A percentile compares a stretch with the other conserved stretches of the same genome.
Evolutionary conservation across 2,329 filamentous ascomycete genomes (phyloP).

Genomic region (Verticillium nubilum): DNA sequence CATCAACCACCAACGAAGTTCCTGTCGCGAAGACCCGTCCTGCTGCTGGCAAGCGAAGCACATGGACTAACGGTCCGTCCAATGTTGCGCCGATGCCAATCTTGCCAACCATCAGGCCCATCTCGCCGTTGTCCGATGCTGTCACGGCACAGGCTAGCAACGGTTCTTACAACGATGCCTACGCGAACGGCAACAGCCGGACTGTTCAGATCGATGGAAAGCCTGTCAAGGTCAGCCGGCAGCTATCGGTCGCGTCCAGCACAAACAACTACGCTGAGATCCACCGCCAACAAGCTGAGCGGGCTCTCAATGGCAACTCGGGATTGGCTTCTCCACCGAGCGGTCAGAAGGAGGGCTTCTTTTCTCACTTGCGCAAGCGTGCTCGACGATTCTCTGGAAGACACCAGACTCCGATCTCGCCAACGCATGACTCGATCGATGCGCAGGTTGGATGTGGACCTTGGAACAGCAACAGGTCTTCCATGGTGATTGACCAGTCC

Average conservation of each 20-base stretch:
- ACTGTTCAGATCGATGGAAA: slow-evolving; percentile 43
- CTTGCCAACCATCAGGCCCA: slow-evolving; percentile 85
- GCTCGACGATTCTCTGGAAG: slow-evolving; percentile 88
- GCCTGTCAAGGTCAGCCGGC: slow-evolving; percentile 81
- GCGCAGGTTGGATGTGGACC: slow-evolving; percentile 88
- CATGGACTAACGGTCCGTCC: slow-evolving; percentile 81
- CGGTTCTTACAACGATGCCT: slow-evolving; percentile 45
- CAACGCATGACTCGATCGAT: slow-evolving; percentile 80
- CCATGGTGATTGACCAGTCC: slow-evolving; percentile 66
- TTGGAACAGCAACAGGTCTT: slow-evolving; percentile 82
- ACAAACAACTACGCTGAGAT: slow-evolving; percentile 89
- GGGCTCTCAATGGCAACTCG: slow-evolving; percentile 76
- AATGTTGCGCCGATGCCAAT: slow-evolving; percentile 92
- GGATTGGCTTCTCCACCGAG: slow-evolving; percentile 71
- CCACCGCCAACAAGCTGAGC: slow-evolving; percentile 86
- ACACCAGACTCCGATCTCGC: slow-evolving; percentile 75
- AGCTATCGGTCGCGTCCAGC: slow-evolving; percentile 86
- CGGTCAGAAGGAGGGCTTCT: slow-evolving; percentile 91
- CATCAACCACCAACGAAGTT: slow-evolving; percentile 33
- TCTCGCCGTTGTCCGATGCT: slow-evolving; percentile 92
- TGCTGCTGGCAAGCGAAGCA: slow-evolving; percentile 72
- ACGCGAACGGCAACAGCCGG: slow-evolving; percentile 28
- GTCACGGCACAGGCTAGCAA: slow-evolving; percentile 84
- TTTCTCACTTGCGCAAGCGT: slow-evolving; percentile 91
- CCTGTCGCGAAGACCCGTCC: slow-evolving; percentile 40